A percentile compares a stretch with the other conserved stretches of the same genome.
phyloP scores from a whole-genome alignment of 768 basidiomycete species.

The Boletus bicolor region DNA sequence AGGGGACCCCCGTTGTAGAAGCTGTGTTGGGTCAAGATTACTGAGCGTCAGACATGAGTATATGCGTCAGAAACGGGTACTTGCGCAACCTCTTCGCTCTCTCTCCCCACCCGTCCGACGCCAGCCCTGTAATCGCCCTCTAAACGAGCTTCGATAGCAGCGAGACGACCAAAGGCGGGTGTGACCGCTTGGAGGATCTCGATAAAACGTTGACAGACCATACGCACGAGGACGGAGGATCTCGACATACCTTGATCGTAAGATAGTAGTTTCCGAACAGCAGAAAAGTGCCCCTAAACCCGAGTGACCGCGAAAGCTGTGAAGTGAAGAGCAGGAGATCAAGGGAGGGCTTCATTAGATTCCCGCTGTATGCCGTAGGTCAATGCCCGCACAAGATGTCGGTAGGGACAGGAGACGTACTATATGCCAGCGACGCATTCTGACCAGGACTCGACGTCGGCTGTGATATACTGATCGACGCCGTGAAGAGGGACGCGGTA shows the following conservation, averaged over 20 bases:
- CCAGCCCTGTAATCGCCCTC: constrained; percentile 91
- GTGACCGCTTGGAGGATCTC: constrained; percentile 79
- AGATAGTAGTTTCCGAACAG: constrained; percentile 82
- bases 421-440: constrained; percentile 84
- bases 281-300: constrained; percentile 75
- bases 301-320: constrained; percentile 84
- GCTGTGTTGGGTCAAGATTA: constrained; percentile 33
- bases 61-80: constrained; percentile 29
- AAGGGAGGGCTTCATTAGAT: constrained; percentile 87
- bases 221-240: background rate
- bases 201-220: background rate
- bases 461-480: constrained; percentile 89
- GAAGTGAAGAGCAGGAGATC: constrained; percentile 91
- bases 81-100: constrained; percentile 90
- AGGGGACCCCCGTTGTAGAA: constrained; percentile 89
- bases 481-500: constrained; percentile 65
- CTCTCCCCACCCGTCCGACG: constrained; percentile 80
- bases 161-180: constrained; percentile 88
- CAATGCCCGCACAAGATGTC: background rate
- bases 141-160: constrained; percentile 81
- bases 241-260: constrained; percentile 51
- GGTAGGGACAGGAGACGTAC: constrained; percentile 45
- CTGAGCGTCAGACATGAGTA: background rate
- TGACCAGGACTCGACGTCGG: constrained; percentile 87
- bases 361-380: constrained; percentile 55